Evolutionary conservation across 2,329 filamentous ascomycete genomes (phyloP).

Genomic region (Monilinia laxa): DNA sequence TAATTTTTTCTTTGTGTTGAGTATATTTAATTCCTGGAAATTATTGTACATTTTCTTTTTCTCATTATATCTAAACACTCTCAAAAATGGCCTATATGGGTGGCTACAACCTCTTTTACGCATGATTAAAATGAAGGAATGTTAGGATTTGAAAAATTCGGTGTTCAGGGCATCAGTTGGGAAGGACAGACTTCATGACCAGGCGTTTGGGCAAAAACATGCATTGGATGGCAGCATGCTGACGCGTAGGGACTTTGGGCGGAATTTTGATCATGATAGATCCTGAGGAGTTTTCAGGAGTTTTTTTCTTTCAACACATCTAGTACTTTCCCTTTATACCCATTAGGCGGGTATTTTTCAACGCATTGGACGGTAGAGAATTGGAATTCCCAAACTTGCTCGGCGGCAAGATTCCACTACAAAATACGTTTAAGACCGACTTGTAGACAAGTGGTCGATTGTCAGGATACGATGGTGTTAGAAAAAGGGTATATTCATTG

Average conservation of each 20-base stretch:
- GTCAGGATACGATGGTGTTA: not conserved
- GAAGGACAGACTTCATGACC: not conserved
- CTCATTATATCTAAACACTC: not conserved
- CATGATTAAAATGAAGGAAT: conserved; percentile 12
- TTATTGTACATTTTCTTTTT: conserved; percentile 11
- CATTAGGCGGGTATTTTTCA: not conserved
- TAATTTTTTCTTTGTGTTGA: not conserved
- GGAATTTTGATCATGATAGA: not conserved
- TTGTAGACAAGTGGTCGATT: not conserved
- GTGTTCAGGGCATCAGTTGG: not conserved
- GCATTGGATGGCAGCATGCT: not conserved
- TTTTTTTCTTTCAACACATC: not conserved
- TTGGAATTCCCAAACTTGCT: not conserved
- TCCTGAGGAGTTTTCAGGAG: not conserved
- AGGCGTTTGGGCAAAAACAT: not conserved
- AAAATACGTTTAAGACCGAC: conserved; percentile 15
- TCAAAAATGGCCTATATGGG: not conserved
- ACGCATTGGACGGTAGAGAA: conserved; percentile 17
- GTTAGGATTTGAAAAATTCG: conserved; percentile 1
- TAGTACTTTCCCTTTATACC: conserved; percentile 17
- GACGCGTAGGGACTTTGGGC: not conserved
- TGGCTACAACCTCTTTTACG: not conserved
- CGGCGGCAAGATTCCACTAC: conserved; percentile 4
- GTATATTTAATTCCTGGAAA: not conserved
- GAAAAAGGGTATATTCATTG: not conserved